Conservation (phyloP, 2,329 filamentous ascomycete species). For the Alternaria viburni region DNA sequence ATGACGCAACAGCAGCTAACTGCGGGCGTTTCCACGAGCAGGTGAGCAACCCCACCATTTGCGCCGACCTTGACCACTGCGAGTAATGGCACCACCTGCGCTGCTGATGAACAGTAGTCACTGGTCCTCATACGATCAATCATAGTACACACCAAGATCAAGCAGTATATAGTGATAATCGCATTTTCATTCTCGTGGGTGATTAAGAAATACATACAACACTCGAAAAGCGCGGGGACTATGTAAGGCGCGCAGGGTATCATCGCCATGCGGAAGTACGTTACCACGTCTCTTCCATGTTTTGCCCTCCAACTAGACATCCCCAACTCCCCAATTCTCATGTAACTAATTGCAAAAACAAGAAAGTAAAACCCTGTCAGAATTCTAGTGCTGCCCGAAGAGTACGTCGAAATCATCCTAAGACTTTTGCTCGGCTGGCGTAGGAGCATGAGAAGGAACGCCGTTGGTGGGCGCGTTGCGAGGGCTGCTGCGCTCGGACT, state of each 20-base stretch:
- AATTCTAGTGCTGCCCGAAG: not conserved
- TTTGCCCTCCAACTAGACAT: constrained; percentile 10
- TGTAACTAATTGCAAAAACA: not conserved
- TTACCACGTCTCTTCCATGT: constrained; percentile 6
- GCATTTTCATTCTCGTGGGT: constrained; percentile 14
- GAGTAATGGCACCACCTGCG: not conserved
- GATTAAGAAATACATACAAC: constrained; percentile 10
- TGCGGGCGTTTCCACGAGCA: constrained; percentile 14
- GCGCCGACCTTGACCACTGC: not conserved
- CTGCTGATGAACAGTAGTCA: not conserved
- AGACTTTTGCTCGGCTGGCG: constrained; percentile 46
- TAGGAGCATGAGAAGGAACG: constrained; percentile 37
- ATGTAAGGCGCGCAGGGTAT: constrained; percentile 16
- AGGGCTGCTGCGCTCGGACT: constrained; percentile 55
- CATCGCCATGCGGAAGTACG: constrained; percentile 14
- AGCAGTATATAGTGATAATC: not conserved
- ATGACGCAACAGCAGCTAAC: constrained; percentile 35
- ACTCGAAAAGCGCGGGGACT: constrained; percentile 3
- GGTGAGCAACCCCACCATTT: constrained; percentile 5
- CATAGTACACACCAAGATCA: not conserved
- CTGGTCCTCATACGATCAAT: not conserved
- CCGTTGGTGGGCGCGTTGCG: constrained; percentile 45
- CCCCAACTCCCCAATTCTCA: not conserved
- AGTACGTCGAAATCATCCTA: constrained; percentile 16
- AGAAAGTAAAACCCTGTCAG: not conserved